Evolutionary conservation across 306 rosid species (phyloP), one percentile per base, ranked within the genome.

Genomic region (Fragaria vesca): DNA sequence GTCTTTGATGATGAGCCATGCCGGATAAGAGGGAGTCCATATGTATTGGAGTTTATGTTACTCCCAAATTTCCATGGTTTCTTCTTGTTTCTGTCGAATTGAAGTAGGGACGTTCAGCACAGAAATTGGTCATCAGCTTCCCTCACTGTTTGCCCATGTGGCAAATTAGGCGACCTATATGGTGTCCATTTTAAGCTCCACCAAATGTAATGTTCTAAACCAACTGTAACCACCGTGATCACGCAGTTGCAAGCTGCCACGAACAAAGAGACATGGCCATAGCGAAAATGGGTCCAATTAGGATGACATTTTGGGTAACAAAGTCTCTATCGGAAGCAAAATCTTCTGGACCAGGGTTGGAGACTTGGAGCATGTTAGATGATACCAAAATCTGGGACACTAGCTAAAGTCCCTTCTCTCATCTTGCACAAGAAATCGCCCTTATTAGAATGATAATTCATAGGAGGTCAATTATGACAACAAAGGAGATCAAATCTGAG

Each of bases 231-330:
- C 32, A 12, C 50, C 12, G 34, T 20, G 76, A 54, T 71, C 58
- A 10, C 1, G 17, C 11, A 9, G 9, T 69, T 15, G 60, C 28
- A 50, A 50, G 62, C 16, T 30, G 63, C 63, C 9, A 32, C 18
- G 54, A 12, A 48, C 54, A 40, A 52, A 52, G 40, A 46, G 3
- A 32, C 76, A 38, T 38, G 21, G 67, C 76, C 24, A 9, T n/a
- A 45, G 15, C 42, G 4, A 47, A 58, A 69, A 34, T 57, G 79
- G 83, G 80, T 38, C 66, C 76, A 38, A 26, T 47, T 80, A 6
- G 0, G 62, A 24, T 6, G 30, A n/a, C 65, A 24, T 46, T 68
- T 65, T 21, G 57, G 65, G 83, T 34, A 12, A 68, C 80, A 80
- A 48, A 18, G 60, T 47, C 30, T 58, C 80, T 47, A 69, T 38